Evolutionary conservation across 176 grass and related monocot genomes (phyloP), one percentile per base, ranked within the genome.

Genomic region (Neostapfia colusana): DNA sequence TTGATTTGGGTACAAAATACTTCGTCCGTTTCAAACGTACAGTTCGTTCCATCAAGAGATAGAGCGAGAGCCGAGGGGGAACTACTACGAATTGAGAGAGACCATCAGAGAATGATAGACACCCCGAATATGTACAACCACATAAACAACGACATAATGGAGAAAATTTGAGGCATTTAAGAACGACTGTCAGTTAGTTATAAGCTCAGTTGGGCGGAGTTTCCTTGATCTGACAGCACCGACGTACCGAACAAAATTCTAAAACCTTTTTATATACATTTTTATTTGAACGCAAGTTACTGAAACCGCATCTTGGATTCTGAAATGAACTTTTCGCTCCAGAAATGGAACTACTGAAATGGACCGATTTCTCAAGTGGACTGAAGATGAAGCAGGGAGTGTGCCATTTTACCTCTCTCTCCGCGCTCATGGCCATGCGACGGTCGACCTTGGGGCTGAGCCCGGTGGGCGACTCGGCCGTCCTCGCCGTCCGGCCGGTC

Each of bases 361-460:
- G 65, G 72, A 85, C 37, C 4, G 39, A 25, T 16, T 65, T n/a
- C 15, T 65, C 62, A 81, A 64, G 60, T 40, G 15, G 79, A 74
- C 23, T 35, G 56, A 44, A 76, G 0, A 46, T 39, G 58, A 6
- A 41, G 62, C 21, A 4, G 27, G 61, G 25, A 60, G 50, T 36
- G 73, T 7, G 35, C 50, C 43, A 16, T 24, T 31, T 71, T 89
- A 85, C 84, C 92, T 88, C 92, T 83, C 70, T 77, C 14, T 89
- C 92, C 9, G 78, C 76, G 80, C 65, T 84, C 62, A 73, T 41
- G 37, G 89, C 40, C 59, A 69, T 64, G 59, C 83, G 83, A 70
- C 78, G 92, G 44, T 95, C 92, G 68, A 82, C 79, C 74, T 96
- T 96, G 9, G 71, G 79, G 41, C 56, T 85, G 53, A 83, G 83